phyloP scores from a whole-genome alignment of 2,329 filamentous ascomycete species.

The Penicillium paneum region DNA sequence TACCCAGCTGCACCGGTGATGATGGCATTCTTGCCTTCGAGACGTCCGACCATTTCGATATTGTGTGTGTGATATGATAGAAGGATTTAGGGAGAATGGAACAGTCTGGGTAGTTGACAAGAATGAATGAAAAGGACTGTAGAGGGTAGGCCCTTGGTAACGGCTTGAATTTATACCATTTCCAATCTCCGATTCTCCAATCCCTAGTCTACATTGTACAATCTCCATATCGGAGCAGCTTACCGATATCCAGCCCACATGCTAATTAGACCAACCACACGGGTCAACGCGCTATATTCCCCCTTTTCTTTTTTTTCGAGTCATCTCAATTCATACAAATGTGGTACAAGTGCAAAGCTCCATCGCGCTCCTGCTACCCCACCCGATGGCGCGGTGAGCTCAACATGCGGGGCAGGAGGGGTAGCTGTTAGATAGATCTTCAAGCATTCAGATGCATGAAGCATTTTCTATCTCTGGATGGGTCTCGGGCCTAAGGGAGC shows the following conservation, averaged over 20 bases:
- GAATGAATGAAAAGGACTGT: background rate
- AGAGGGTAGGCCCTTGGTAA: background rate
- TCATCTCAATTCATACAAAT: background rate
- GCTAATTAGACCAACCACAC: background rate
- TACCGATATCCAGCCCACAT: background rate
- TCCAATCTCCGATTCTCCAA: background rate
- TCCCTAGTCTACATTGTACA: background rate
- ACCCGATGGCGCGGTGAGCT: background rate
- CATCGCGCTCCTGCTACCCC: conserved; percentile 4
- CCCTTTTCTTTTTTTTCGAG: background rate
- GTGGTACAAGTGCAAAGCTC: background rate
- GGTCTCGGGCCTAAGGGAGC: background rate
- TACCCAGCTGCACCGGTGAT: conserved; percentile 86
- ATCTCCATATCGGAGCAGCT: background rate
- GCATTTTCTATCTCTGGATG: background rate
- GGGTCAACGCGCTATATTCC: background rate
- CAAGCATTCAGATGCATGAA: background rate
- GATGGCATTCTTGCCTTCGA: conserved; percentile 66
- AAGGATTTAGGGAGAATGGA: background rate
- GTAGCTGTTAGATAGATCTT: conserved; percentile 2
- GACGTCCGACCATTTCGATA: conserved; percentile 22
- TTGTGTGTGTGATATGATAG: background rate
- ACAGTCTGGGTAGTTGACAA: background rate
- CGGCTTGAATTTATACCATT: conserved; percentile 53
- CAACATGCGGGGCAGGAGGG: background rate